Conservation (phyloP, 2,329 filamentous ascomycete species). For the Lasiodiplodia theobromae region DNA sequence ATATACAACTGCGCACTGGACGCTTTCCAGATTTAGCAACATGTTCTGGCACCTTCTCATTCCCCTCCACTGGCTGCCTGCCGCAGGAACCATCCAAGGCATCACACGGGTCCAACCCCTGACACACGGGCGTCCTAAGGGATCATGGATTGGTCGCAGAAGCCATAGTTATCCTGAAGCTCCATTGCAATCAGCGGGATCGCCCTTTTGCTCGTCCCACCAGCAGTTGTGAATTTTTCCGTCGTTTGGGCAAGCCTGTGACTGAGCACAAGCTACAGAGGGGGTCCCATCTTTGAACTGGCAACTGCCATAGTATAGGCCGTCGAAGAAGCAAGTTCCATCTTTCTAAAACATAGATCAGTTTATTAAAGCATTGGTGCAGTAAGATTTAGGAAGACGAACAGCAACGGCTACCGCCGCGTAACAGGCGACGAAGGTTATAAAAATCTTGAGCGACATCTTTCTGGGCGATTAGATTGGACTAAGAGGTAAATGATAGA, state of each 20-base stretch:
- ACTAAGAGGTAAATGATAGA: not conserved
- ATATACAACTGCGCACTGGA: no score
- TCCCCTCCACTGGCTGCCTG: no score
- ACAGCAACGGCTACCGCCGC: slow-evolving; percentile 2
- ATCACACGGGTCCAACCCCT: no score
- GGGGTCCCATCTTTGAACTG: slow-evolving; percentile 2
- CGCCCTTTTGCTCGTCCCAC: not conserved
- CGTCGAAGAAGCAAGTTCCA: slow-evolving; percentile 3
- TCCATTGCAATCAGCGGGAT: not conserved
- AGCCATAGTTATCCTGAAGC: slow-evolving; percentile 32
- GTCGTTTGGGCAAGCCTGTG: not conserved
- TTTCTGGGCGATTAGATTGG: slow-evolving; percentile 1
- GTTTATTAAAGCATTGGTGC: not conserved
- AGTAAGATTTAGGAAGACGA: slow-evolving; percentile 3
- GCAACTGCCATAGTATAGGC: slow-evolving; percentile 5
- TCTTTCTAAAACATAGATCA: not conserved
- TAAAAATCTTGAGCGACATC: not conserved
- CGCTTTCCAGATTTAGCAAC: no score
- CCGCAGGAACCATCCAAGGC: no score
- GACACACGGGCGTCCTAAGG: no score
- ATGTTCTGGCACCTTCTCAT: no score
- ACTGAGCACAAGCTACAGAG: not conserved
- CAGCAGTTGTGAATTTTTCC: not conserved
- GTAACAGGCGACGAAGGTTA: not conserved
- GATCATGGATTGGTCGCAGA: no score